These are phyloP conservation scores for Serpula lacrymans DNA, from an alignment of 768 basidiomycete species.

Conservation along the genomic window DNA sequence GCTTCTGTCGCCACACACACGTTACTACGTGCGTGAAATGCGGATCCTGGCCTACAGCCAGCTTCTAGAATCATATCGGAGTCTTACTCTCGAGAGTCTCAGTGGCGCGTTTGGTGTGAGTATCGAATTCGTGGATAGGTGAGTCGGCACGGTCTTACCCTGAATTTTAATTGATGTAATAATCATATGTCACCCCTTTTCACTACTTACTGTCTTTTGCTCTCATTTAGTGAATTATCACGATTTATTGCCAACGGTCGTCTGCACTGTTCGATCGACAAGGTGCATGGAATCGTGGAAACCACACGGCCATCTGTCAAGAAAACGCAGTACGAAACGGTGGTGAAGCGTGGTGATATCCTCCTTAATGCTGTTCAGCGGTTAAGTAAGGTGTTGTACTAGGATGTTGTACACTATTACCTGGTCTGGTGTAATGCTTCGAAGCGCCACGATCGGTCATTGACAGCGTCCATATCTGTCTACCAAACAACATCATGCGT, in stretches of 20 bases:
- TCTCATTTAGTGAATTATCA: conserved; percentile 79
- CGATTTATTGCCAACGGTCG: conserved; percentile 88
- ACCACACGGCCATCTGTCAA: conserved; percentile 77
- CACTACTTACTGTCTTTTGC: neutral
- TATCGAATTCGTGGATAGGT: conserved; percentile 84
- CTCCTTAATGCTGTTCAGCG: conserved; percentile 84
- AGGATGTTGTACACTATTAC: conserved; percentile 5
- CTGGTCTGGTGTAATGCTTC: neutral
- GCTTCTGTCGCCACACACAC: conserved; percentile 78
- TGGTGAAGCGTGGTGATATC: conserved; percentile 91
- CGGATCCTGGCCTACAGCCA: conserved; percentile 91
- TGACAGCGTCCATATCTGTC: too few relatives aligned
- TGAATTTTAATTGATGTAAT: neutral
- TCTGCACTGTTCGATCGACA: conserved; percentile 87
- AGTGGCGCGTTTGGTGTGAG: conserved; percentile 86
- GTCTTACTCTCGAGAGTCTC: conserved; percentile 85
- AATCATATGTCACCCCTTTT: too few relatives aligned
- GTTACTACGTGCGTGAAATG: conserved; percentile 94
- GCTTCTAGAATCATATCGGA: conserved; percentile 87
- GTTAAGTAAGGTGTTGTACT: conserved; percentile 84
- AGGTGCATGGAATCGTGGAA: conserved; percentile 91
- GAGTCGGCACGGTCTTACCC: too few relatives aligned
- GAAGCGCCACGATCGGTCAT: too few relatives aligned
- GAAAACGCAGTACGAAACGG: conserved; percentile 86
- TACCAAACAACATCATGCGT: too few relatives aligned